Base-by-base conservation (phyloP, 768 basidiomycete species). In the Antrodiella citrinella region DNA sequence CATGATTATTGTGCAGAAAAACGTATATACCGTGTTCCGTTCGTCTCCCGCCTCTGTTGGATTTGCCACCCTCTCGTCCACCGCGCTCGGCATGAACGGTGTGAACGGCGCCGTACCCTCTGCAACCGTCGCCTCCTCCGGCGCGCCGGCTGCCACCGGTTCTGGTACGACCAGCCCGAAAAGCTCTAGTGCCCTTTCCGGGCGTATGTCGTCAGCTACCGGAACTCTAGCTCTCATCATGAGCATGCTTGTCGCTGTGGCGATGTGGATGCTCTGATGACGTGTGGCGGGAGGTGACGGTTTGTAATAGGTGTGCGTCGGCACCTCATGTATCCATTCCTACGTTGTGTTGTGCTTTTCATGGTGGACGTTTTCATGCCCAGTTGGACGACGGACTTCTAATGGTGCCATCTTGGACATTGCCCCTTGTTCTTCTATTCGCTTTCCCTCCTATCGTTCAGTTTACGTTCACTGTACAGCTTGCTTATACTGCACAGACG, bases 21-120 rank as follows among this genome's bases (percentile, higher is more conserved):
- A 96, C 61, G 91, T 94, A 0, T 96, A 91, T 66, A 82, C 90
- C 1, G 90, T 94, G 3, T 95, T 85, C 69, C 81, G 91, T 25
- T 89, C 82, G 50, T 69, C 71, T 25, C 91, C 93, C 0, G 69
- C 86, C 0, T 78, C 86, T 2, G 82, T 97, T 38, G 93, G 93
- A 0, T 95, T 97, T 61, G 93, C 93, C 2, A 51, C 71, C 39
- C 78, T 94, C 15, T 88, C 90, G 3, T 55, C 60, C 1, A 62
- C 68, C 0, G 78, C 84, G 0, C 39, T 73, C 13, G 66, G 65
- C 0, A 65, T 73, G 68, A 80, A 78, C 51, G 74, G 74, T 5
- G 61, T 63, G 42, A 64, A 64, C 5, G 66, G 66, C 11, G 44
- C 53, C 2, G 66, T 77, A 1, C 84, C 86, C 0, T 69, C 72